phyloP scores from a whole-genome alignment of 192 early-diverging fungal genomes.

The Entomortierella chlamydospora region DNA sequence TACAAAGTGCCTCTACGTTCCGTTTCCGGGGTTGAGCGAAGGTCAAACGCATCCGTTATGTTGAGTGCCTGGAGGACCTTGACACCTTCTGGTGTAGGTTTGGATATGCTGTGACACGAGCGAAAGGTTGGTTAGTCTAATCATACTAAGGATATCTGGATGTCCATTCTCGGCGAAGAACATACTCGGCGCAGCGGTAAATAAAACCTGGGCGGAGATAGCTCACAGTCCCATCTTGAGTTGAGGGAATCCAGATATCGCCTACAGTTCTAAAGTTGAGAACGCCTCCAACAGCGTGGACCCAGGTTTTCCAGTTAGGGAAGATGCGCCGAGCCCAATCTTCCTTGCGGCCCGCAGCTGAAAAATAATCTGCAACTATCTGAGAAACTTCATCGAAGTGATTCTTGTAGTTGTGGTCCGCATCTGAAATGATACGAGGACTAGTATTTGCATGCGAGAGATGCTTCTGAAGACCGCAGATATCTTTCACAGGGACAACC shows the following conservation, averaged over 20 bases:
- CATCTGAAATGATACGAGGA: slow-evolving; percentile 56
- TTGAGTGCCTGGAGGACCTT: slow-evolving; percentile 58
- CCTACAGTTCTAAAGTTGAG: slow-evolving; percentile 69
- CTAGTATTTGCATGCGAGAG: slow-evolving; percentile 43
- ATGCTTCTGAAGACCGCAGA: slow-evolving; percentile 56
- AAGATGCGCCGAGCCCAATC: slow-evolving; percentile 32
- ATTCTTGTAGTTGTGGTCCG: slow-evolving; percentile 59
- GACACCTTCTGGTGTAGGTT: slow-evolving; percentile 58
- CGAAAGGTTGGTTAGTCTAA: background rate
- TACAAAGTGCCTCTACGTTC: slow-evolving; percentile 59
- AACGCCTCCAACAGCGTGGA: slow-evolving; percentile 63
- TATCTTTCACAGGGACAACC: slow-evolving; percentile 61
- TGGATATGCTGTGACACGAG: slow-evolving; percentile 49
- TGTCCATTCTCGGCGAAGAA: background rate
- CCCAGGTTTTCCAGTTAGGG: slow-evolving; percentile 51
- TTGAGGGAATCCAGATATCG: slow-evolving; percentile 59
- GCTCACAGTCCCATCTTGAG: slow-evolving; percentile 45
- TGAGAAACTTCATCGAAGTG: slow-evolving; percentile 52
- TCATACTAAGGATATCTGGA: too few species aligned
- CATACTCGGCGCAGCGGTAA: slow-evolving; percentile 65
- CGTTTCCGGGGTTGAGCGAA: slow-evolving; percentile 64
- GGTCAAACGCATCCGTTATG: slow-evolving; percentile 64
- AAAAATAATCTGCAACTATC: slow-evolving; percentile 53
- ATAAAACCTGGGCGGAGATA: slow-evolving; percentile 62
- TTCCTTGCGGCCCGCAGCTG: slow-evolving; percentile 31